phyloP scores from a whole-genome alignment of 345 rosid species.

The Salix koriyanagi region DNA sequence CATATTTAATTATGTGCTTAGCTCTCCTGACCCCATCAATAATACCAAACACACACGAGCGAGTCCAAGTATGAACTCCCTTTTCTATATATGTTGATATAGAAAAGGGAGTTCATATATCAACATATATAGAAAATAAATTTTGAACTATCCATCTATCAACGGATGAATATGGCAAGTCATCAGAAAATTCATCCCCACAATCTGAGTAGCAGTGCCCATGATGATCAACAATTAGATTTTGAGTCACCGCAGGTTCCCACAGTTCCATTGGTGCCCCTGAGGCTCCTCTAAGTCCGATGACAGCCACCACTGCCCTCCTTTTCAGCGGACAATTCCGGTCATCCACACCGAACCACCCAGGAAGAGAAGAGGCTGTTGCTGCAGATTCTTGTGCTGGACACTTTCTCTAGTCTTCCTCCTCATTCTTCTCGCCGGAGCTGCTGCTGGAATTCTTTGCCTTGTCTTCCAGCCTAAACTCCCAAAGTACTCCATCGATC shows the following conservation, averaged over 20 bases:
- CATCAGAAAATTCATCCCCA: slow-evolving; percentile 64
- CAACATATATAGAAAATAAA: too few relatives aligned
- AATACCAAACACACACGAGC: too few relatives aligned
- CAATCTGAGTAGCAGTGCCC: neutral
- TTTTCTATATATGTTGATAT: too few relatives aligned
- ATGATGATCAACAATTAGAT: slow-evolving; percentile 22
- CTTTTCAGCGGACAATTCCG: slow-evolving; percentile 36
- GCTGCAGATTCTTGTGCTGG: slow-evolving; percentile 67
- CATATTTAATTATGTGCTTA: too few relatives aligned
- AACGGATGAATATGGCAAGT: slow-evolving; percentile 30
- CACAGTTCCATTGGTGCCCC: slow-evolving; percentile 54
- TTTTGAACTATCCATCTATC: neutral
- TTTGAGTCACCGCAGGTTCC: slow-evolving; percentile 45
- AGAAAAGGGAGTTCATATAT: too few relatives aligned
- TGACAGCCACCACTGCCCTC: slow-evolving; percentile 16
- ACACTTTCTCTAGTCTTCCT: slow-evolving; percentile 46
- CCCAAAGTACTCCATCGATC: slow-evolving; percentile 61
- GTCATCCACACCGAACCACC: slow-evolving; percentile 40
- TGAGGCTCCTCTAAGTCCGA: slow-evolving; percentile 49
- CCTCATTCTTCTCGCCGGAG: slow-evolving; percentile 42
- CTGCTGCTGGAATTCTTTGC: slow-evolving; percentile 49
- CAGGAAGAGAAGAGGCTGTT: slow-evolving; percentile 44
- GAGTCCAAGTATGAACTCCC: too few relatives aligned
- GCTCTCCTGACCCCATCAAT: too few relatives aligned
- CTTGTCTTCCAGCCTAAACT: slow-evolving; percentile 74